A percentile compares a stretch with the other conserved stretches of the same genome.
These are phyloP conservation scores for Cladobotryum protrusum DNA, from an alignment of 2,329 filamentous ascomycete genomes.

Conservation along the genomic window DNA sequence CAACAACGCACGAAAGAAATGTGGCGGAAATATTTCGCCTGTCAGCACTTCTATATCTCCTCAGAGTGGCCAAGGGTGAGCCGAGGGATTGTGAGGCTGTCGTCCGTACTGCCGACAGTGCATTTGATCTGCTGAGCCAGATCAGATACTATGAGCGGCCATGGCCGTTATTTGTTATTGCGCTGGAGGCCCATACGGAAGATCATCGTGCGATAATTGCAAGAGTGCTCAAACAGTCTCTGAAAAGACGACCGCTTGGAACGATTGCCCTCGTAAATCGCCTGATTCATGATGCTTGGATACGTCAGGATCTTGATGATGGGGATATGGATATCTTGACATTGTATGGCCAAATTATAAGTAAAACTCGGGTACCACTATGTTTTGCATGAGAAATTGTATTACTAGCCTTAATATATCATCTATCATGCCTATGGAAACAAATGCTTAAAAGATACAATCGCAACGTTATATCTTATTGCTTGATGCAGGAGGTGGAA, in stretches of 20 bases:
- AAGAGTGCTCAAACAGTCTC: background rate
- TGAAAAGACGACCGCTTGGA: conserved; percentile 4
- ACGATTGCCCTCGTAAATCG: background rate
- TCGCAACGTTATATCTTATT: background rate
- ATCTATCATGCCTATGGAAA: too few relatives aligned
- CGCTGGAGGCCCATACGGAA: conserved; percentile 4
- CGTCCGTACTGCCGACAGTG: background rate
- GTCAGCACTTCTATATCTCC: conserved; percentile 5
- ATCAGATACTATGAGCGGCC: conserved; percentile 7
- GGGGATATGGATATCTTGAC: background rate
- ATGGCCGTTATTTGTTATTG: conserved; percentile 8
- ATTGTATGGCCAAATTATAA: conserved; percentile 4
- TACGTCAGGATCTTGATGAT: conserved; percentile 7
- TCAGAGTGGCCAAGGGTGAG: conserved; percentile 6
- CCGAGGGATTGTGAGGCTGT: background rate
- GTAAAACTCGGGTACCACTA: conserved; percentile 5
- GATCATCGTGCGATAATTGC: conserved; percentile 3
- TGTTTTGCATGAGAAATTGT: conserved; percentile 1
- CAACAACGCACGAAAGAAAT: background rate
- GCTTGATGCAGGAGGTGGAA: too few relatives aligned
- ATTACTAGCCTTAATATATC: too few relatives aligned
- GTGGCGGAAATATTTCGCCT: conserved; percentile 8
- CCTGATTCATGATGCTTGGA: conserved; percentile 9
- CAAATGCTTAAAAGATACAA: background rate
- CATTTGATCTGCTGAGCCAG: conserved; percentile 3